Evolutionary conservation across 2,329 filamentous ascomycete genomes (phyloP).

Genomic region (Talaromyces sp.): DNA sequence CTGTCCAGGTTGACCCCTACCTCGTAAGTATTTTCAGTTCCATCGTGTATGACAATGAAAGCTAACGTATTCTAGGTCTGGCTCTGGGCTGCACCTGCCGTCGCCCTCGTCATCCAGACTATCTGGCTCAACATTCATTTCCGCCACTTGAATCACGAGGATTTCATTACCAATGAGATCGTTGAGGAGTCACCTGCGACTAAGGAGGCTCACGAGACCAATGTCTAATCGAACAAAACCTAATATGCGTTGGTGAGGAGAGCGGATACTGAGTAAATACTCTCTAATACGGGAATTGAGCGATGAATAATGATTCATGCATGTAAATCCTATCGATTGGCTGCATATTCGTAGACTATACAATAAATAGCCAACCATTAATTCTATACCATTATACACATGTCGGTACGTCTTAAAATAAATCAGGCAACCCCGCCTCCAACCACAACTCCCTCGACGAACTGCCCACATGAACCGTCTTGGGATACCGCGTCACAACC

Average conservation of each 20-base stretch:
- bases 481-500: conserved; percentile 59
- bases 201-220: background rate
- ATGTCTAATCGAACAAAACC: background rate
- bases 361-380: background rate
- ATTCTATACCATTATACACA: background rate
- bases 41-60: background rate
- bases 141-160: conserved; percentile 47
- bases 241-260: too few relatives aligned
- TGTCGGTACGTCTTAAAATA: background rate
- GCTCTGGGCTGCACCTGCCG: conserved; percentile 48
- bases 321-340: background rate
- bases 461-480: conserved; percentile 60
- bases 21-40: conserved; percentile 24
- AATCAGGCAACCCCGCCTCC: conserved; percentile 30
- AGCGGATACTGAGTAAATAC: background rate
- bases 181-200: background rate
- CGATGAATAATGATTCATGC: background rate
- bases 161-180: conserved; percentile 37
- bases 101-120: conserved; percentile 48
- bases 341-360: background rate
- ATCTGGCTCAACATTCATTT: conserved; percentile 50
- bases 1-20: conserved; percentile 47
- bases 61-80: conserved; percentile 13
- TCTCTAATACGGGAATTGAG: background rate
- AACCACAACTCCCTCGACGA: conserved; percentile 58